Evolutionary conservation across 192 early-diverging fungal species (phyloP).

Genomic region (Umbelopsis sp.): DNA sequence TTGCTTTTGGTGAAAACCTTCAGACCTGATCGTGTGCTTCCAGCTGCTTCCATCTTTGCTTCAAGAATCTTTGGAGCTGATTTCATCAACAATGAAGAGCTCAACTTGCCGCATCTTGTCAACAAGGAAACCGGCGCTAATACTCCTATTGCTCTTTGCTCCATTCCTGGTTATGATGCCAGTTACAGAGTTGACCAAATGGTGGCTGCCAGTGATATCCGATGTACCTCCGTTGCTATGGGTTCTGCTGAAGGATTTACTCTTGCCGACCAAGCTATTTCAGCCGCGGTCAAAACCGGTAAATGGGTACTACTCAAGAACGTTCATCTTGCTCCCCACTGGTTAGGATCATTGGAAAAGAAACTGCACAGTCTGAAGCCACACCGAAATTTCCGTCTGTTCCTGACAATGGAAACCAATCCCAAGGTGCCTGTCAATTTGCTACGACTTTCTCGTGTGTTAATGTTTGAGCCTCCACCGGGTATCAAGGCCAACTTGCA

Average conservation of each 20-base stretch:
- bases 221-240: conserved; percentile 90
- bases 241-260: conserved; percentile 93
- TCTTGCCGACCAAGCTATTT: conserved; percentile 90
- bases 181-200: conserved; percentile 92
- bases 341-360: conserved; percentile 97
- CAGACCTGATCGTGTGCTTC: conserved; percentile 86
- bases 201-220: conserved; percentile 54
- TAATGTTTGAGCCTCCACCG: conserved; percentile 96
- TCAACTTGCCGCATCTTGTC: conserved; percentile 72
- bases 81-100: conserved; percentile 59
- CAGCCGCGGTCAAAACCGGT: conserved; percentile 78
- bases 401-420: conserved; percentile 98
- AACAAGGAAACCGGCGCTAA: conserved; percentile 65
- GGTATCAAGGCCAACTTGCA: conserved; percentile 93
- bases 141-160: conserved; percentile 92
- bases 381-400: conserved; percentile 85
- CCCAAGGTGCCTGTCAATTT: conserved; percentile 95
- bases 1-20: conserved; percentile 83
- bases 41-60: conserved; percentile 71
- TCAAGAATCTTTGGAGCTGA: conserved; percentile 66
- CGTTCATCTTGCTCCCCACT: conserved; percentile 93
- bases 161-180: conserved; percentile 94
- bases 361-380: conserved; percentile 84
- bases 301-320: conserved; percentile 98
- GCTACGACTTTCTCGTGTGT: conserved; percentile 82